Evolutionary conservation across 768 basidiomycete genomes (phyloP).

Genomic region (Psilocybe subaeruginosa): DNA sequence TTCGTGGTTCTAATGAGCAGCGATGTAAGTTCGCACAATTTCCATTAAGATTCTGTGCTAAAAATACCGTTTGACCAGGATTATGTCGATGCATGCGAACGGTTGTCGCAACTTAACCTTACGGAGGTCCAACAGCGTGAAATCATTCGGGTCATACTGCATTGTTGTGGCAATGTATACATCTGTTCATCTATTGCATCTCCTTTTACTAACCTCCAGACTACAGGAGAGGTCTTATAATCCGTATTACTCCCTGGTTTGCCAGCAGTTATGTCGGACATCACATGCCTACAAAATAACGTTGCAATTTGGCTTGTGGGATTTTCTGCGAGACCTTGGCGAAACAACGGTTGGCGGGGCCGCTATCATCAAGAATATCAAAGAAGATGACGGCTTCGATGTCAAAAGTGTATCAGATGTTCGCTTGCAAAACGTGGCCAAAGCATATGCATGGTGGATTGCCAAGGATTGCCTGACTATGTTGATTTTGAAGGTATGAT

Average conservation of each 20-base stretch:
- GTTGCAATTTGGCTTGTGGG: conserved; percentile 95
- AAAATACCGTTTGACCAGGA: conserved; percentile 55
- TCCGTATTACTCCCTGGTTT: conserved; percentile 92
- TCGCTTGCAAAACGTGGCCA: conserved; percentile 74
- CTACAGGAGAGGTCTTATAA: conserved; percentile 88
- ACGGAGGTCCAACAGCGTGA: conserved; percentile 93
- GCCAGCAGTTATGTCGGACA: conserved; percentile 75
- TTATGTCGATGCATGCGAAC: conserved; percentile 92
- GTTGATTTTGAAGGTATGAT: conserved; percentile 77
- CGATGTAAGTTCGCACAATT: conserved; percentile 57
- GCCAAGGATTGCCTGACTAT: conserved; percentile 80
- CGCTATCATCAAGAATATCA: conserved; percentile 72
- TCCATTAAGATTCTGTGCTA: neutral
- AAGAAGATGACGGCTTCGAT: conserved; percentile 51
- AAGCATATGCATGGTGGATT: conserved; percentile 91
- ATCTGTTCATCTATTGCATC: neutral
- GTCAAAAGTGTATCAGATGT: conserved; percentile 56
- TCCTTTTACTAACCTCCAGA: conserved; percentile 5
- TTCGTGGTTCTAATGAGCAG: conserved; percentile 96
- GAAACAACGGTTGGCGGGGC: conserved; percentile 82
- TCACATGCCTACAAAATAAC: conserved; percentile 91
- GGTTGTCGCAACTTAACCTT: conserved; percentile 81
- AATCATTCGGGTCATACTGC: conserved; percentile 88
- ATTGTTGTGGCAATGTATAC: conserved; percentile 88
- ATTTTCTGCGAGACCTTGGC: conserved; percentile 91